Base-by-base conservation (phyloP, 140 eudicot genomes). In the Oenanthe javanica region DNA sequence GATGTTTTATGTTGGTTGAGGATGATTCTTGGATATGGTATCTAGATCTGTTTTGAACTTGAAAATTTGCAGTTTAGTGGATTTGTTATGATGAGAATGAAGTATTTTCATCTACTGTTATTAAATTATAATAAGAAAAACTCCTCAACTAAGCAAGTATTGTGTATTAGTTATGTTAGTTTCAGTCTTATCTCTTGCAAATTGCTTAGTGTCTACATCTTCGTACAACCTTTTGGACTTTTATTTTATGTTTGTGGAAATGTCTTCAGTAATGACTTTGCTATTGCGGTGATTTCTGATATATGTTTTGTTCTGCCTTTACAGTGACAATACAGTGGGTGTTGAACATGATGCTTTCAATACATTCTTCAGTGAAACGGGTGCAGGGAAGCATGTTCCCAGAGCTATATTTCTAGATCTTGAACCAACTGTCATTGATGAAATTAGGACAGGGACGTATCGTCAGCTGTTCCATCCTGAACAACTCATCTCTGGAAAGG, bases 401-500 rank as follows among this genome's bases (percentile, higher is more conserved):
- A 72, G 77, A 43, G 77, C 77, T 72, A 72, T 72, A 72, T 72
- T 72, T 72, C 52, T 72, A 15, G 77, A 72, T 21, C 77, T 72
- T 72, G 77, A 72, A 72, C 77, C 77, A 16, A 72, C 77, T 0
- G 77, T 72, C 54, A 72, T 72, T 19, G 77, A 72, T 72, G 77
- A 72, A 72, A 46, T 72, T 11, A 72, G 77, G 52, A 45, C 77
- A 43, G 77, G 77, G 36, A 19, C 77, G 1, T 72, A 72, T 11
- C 77, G 77, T 46, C 77, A 72, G 77, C 52, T 72, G 49, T 72
- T 72, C 77, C 77, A 72, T 72, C 77, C 77, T 43, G 77, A 72
- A 72, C 77, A 72, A 42, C 77, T 72, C 21, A 72, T 72, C 27
- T 72, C 77, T 19, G 77, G 77, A 72, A 72, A 72, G 38, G 77